Evolutionary conservation across 2,329 filamentous ascomycete genomes (phyloP).

Genomic region (Penicillium sp.): DNA sequence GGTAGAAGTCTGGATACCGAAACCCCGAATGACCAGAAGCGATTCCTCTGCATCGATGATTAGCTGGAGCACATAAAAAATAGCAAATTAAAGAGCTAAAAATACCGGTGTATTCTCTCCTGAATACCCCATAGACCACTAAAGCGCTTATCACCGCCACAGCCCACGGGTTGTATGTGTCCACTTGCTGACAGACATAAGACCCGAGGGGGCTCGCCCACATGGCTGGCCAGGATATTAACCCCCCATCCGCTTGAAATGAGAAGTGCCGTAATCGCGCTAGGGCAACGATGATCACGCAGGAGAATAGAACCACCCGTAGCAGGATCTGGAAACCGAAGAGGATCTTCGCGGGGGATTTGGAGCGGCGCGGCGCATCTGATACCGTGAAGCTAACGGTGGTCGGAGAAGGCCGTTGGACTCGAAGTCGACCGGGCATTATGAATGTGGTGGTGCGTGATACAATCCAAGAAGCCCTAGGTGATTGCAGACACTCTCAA

Average conservation of each 20-base stretch:
- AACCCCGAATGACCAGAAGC: conserved; percentile 79
- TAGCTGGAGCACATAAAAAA: not conserved
- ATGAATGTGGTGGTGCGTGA: conserved; percentile 7
- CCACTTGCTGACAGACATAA: conserved; percentile 36
- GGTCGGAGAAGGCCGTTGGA: conserved; percentile 68
- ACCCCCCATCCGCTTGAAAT: conserved; percentile 26
- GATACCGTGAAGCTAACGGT: conserved; percentile 93
- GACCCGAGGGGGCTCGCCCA: conserved; percentile 36
- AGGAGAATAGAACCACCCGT: conserved; percentile 45
- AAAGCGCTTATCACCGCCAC: conserved; percentile 40
- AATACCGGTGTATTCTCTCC: conserved; percentile 53
- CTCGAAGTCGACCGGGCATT: conserved; percentile 59
- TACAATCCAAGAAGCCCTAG: not conserved
- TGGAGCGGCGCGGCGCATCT: conserved; percentile 61
- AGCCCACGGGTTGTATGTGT: conserved; percentile 43
- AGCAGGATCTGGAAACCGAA: conserved; percentile 47
- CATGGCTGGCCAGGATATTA: conserved; percentile 31
- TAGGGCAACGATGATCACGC: conserved; percentile 39
- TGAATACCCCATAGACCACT: conserved; percentile 47
- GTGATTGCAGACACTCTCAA: not conserved
- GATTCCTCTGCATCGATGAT: conserved; percentile 66
- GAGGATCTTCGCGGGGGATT: conserved; percentile 46
- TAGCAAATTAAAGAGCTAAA: not conserved
- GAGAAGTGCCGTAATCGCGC: conserved; percentile 33
- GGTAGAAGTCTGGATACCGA: conserved; percentile 86